Base-by-base conservation (phyloP, 2,329 filamentous ascomycete species). In the Diaporthe capsici region DNA sequence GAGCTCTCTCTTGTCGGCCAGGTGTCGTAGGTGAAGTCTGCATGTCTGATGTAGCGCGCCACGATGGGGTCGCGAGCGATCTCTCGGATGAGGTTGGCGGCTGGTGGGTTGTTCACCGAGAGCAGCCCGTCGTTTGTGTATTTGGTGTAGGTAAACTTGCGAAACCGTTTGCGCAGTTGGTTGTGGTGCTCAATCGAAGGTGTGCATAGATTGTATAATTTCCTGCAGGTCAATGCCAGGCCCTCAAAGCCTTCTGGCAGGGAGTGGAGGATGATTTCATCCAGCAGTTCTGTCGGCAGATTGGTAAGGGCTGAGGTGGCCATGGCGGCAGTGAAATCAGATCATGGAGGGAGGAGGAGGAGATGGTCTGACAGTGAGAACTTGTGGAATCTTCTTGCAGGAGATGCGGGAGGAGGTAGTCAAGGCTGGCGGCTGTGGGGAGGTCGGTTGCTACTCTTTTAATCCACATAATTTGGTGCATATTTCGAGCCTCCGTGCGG, bases 11-110 rank as follows among this genome's bases (percentile, higher is more conserved):
- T 34, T 28, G 4, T 1, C 7, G 53, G 53, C 25, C 31, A 58
- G 22, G 53, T 58, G 4, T 58, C 53, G 10, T 4, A 58, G 53
- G 4, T 34, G 53, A 58, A 28, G 31, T 58, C n/a, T 58, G n/a
- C 53, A 58, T 58, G 53, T 31, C 53, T 58, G 53, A 58, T 58
- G 31, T 58, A 58, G 9, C 53, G 53, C 25, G 53, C 53, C 25
- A 58, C n/a, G 25, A 28, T 1, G 25, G 25, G 53, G 25, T 58
- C 1, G 53, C 4, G 13, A 34, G 53, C 53, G 53, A 58, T 58
- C 13, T 34, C 25, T 58, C 17, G 25, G 53, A 58, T 58, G 31
- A 58, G 25, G 31, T 58, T 58, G 53, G 28, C 25, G 25, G 53
- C 25, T 58, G 25, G 12, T 58, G 53, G 53, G 13, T 58, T 58